Evolutionary conservation across 2,329 filamentous ascomycete genomes (phyloP).

Genomic region (Pestalotiopsis sp.): DNA sequence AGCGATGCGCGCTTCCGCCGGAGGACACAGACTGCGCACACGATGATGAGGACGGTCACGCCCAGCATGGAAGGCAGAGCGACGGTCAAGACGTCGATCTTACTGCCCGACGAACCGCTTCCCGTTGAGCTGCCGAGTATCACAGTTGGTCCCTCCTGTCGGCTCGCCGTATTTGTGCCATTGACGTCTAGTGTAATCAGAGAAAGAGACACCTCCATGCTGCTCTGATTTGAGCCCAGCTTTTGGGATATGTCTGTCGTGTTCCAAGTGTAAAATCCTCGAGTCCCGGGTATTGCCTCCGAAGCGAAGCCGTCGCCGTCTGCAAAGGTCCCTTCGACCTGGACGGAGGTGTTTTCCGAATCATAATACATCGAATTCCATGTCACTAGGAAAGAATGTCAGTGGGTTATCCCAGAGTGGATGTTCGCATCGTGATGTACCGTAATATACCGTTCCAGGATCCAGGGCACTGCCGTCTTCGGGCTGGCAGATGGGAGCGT

Average conservation of each 20-base stretch:
- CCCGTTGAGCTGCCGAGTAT: neutral
- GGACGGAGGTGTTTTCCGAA: neutral
- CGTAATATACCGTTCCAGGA: neutral
- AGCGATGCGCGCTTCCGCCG: neutral
- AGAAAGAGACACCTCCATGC: neutral
- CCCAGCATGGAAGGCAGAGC: neutral
- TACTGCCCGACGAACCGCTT: no score
- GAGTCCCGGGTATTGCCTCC: neutral
- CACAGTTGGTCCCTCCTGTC: neutral
- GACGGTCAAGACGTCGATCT: neutral
- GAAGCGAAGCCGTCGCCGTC: constrained; percentile 1
- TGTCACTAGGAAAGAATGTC: neutral
- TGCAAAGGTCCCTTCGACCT: neutral
- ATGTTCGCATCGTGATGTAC: neutral
- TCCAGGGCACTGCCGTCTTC: neutral
- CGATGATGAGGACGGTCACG: neutral
- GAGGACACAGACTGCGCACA: neutral
- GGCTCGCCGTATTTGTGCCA: neutral
- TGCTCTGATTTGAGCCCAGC: neutral
- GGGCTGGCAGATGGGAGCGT: constrained; percentile 4
- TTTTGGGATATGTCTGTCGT: neutral
- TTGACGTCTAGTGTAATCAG: neutral
- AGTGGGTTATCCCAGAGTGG: neutral
- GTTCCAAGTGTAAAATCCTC: constrained; percentile 4
- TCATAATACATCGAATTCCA: neutral